Base-by-base conservation (phyloP, 805 yeast genomes). In the Cyberlindnera subsufficiens region DNA sequence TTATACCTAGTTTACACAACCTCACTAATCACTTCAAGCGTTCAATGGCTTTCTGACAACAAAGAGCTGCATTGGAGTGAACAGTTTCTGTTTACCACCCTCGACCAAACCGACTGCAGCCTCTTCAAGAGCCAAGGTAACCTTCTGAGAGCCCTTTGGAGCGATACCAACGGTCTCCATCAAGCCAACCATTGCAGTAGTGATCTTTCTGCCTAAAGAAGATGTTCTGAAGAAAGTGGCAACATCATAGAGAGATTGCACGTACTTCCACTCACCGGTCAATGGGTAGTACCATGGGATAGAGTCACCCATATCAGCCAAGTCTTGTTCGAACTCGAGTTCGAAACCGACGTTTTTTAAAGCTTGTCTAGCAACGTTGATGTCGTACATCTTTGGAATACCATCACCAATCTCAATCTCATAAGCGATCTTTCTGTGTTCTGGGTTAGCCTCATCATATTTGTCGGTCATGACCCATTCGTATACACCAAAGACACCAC, bases 391-490 rank as follows among this genome's bases (percentile, higher is more conserved):
- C 72, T 91, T 89, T 62, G 99, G 98, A 57, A 93, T 93, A 70
- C 99, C 99, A 64, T 93, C 97, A 62, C 99, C 99, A 50, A 91
- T 77, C 72, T 93, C 99, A 55, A 93, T 93, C 64, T 96, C 98
- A 67, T 91, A 91, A 29, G 96, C 93, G 52, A 93, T 86, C 63
- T 83, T 84, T 68, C 96, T 86, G 71, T 93, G 99, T 66, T 80
- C 90, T 55, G 80, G 78, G 67, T 87, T 88, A 45, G 67, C 67
- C 68, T 86, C 95, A 63, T 93, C 98, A 64, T 88, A 93, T 39
- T 70, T 74, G 58, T 89, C 96, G 49, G 98, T 93, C 96, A 93
- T 86, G 51, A 93, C 98, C 99, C 99, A 93, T 70, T 93, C 99
- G 71, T 93, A 93, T 41, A 93, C 98, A 64, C 97, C 99, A 54